Percentiles rank a stretch among this genome's conserved stretches.
These are phyloP conservation scores for Volvox reticuliferus DNA, from an alignment of 139 green algal genomes.

Conservation along the genomic window DNA sequence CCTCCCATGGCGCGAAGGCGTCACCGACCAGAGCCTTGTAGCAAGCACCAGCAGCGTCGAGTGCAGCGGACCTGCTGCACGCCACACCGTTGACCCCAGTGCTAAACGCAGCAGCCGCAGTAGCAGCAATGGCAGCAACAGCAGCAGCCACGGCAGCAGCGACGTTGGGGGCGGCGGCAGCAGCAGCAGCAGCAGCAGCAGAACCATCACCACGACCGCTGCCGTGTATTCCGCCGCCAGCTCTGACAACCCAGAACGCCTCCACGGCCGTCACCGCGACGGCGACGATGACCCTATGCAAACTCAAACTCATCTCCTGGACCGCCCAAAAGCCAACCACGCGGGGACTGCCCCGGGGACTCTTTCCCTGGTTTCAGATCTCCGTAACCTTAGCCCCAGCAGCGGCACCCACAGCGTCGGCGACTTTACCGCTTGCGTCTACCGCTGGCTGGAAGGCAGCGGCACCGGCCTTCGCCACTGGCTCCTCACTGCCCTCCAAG, in stretches of 20 bases:
- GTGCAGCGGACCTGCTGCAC: too few relatives aligned
- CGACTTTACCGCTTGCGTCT: background rate
- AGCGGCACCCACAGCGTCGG: background rate
- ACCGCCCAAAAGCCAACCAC: background rate
- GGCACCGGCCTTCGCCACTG: conserved; percentile 1
- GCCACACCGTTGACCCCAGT: too few relatives aligned
- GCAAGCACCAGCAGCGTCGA: conserved; percentile 1
- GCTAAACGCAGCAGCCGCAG: background rate
- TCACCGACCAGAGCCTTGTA: background rate
- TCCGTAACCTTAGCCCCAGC: too few relatives aligned
- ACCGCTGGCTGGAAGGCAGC: conserved; percentile 24
- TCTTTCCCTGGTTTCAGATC: too few relatives aligned
- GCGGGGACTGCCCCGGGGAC: background rate
- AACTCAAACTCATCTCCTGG: background rate
- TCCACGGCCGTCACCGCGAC: background rate
- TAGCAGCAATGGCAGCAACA: background rate
- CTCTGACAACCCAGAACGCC: background rate
- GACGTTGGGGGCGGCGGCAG: background rate
- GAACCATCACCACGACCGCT: background rate
- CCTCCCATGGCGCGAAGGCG: conserved; percentile 23
- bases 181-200: background rate
- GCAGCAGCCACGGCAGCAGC: background rate
- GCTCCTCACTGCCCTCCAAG: background rate
- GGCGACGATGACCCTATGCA: background rate
- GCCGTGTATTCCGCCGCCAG: background rate